Evolutionary conservation across 2,329 filamentous ascomycete genomes (phyloP), one percentile per base, ranked within the genome.

Genomic region (Aspergillus ruber): DNA sequence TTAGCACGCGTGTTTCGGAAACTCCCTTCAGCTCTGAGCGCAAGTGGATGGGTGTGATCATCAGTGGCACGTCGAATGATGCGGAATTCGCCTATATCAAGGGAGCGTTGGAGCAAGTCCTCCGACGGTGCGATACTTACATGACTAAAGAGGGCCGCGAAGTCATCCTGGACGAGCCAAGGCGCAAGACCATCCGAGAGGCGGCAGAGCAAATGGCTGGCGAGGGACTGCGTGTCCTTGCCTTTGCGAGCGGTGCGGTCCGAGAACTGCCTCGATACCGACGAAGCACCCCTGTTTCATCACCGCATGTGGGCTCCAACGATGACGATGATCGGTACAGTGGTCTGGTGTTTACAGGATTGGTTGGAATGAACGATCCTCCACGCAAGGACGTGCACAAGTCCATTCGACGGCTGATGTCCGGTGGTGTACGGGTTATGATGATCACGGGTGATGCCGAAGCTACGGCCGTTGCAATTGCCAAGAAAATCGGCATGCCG

Each of bases 371-470:
- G 91, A 95, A 89, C 56, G 93, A 98, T 65, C 93, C 93, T 4
- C 93, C 93, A 2, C 80, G 93, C 43, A 88, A 90, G 55, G 90
- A 90, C 39, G 93, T 98, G 7, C 86, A 89, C 56, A 84, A 85
- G 53, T 90, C 91, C 5, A 96, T 98, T 56, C 81, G 88, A 56
- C 85, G 86, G 52, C 74, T 98, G 47, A 91, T 97, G 85, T 83
- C 89, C 43, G 93, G 93, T 46, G 91, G 91, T 35, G 93, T 98
- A 53, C 93, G 90, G 67, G 88, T 98, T 42, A 94, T 98, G 58
- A 98, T 98, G 93, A 97, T 98, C 56, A 98, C 93, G 8, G 93
- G 93, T 49, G 93, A 98, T 67, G 89, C 93, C 13, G 90, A 97
- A 66, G 89, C 89, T 1, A 98, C 93, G 2, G 93, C 93, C 2